Base-by-base conservation (phyloP, 192 early-diverging fungal genomes). In the Backusella mclennaniae region DNA sequence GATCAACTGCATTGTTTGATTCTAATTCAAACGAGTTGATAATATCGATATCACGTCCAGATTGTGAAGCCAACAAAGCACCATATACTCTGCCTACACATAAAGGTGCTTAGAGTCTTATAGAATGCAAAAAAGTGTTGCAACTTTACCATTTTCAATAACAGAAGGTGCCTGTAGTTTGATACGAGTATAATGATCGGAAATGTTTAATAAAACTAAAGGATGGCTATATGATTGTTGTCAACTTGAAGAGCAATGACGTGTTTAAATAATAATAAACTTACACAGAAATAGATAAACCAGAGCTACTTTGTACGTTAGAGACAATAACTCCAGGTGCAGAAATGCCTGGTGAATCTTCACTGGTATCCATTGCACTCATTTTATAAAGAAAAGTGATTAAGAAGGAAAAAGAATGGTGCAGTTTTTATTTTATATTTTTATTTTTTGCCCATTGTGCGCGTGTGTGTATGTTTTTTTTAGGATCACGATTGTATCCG, bases 161-260 rank as follows among this genome's bases (percentile, higher is more conserved):
- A 70, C 41, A 19, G 35, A 38, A 6, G 79, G 81, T 23, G 84
- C 84, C 76, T 95, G 94, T 74, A 93, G 77, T 42, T 86, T 88
- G 6, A 84, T 87, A 26, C 95, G 86, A 35, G 92, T 95, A 82
- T 87, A 95, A 73, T 96, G 95, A 79, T 96, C 95, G 6, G 95
- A 95, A 67, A 95, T 91, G 66, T 96, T 96, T 42, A 95, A 83
- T 70, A 96, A 84, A n/a, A 94, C 93, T 71, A 96, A 87, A 6
- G 95, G 93, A 84, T 96, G 95, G 23, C 94, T 95, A 35, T 15
- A n/a, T 41, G 29, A n/a, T 23, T 52, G 21, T 46, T 72, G 44
- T 52, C 33, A 73, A 35, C 52, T 23, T 26, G 5, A 17, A 11
- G 42, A 44, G 3, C 26, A 63, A 29, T 11, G 9, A 23, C 44